phyloP scores from a whole-genome alignment of 1,284 basidiomycete species.

The Sanghuangporus weigelae region DNA sequence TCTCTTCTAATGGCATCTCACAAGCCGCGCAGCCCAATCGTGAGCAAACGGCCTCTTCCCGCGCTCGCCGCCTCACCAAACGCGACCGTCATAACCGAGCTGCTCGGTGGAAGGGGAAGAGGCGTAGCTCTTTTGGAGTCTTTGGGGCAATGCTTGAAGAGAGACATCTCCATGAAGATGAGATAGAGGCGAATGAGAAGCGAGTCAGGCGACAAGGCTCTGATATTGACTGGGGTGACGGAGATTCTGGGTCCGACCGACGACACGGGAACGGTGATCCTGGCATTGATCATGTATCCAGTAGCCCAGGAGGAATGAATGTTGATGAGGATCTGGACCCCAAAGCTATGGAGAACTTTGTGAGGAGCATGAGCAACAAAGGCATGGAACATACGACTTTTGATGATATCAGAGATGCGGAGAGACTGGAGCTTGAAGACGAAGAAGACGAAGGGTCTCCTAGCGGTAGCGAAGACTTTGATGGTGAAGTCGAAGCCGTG shows the following conservation, averaged over 20 bases:
- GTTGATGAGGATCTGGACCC: conserved; percentile 48
- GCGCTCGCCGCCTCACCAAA: conserved; percentile 1
- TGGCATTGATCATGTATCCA: conserved; percentile 33
- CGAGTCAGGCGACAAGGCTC: conserved; percentile 50
- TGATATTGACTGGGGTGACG: conserved; percentile 69
- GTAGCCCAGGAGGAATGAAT: conserved; percentile 46
- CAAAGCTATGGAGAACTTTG: conserved; percentile 50
- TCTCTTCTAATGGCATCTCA: conserved; percentile 3
- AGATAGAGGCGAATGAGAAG: conserved; percentile 25
- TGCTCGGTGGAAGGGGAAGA: conserved; percentile 27
- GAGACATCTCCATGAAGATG: conserved; percentile 38
- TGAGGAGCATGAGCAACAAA: conserved; percentile 43
- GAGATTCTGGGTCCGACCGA: conserved; percentile 29
- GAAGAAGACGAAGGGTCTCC: conserved; percentile 29
- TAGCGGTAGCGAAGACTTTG: conserved; percentile 17
- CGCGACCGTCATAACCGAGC: conserved; percentile 18
- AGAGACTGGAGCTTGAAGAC: conserved; percentile 50
- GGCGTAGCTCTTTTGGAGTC: conserved; percentile 37
- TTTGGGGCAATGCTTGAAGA: conserved; percentile 58
- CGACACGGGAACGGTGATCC: conserved; percentile 24
- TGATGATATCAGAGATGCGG: conserved; percentile 58
- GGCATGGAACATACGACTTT: conserved; percentile 52
- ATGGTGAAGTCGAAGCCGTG: conserved; percentile 21
- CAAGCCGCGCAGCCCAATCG: conserved; percentile 1
- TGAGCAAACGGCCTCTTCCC: not conserved